These are phyloP conservation scores for Fusarium veterinarium DNA, from an alignment of 2,329 filamentous ascomycete species.

Conservation along the genomic window DNA sequence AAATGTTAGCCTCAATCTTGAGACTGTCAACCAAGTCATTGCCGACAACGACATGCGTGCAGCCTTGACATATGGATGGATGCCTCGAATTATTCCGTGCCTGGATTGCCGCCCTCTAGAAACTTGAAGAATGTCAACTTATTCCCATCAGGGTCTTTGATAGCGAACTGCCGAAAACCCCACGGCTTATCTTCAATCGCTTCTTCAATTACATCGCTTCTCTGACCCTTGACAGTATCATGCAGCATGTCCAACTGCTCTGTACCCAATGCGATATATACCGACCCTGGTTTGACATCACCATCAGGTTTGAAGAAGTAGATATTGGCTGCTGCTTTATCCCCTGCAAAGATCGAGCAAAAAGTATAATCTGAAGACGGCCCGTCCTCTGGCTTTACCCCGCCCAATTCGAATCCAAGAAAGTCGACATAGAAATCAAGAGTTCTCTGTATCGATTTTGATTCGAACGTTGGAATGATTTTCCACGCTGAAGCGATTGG, in stretches of 20 bases:
- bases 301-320: conserved; percentile 31
- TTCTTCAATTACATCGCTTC: conserved; percentile 15
- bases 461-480: conserved; percentile 32
- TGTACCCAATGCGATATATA: conserved; percentile 25
- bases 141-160: conserved; percentile 28
- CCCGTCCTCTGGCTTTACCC: conserved; percentile 20
- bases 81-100: background rate
- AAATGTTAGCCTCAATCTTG: background rate
- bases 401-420: conserved; percentile 21
- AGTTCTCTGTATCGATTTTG: conserved; percentile 22
- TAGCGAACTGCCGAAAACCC: conserved; percentile 32
- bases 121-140: conserved; percentile 34
- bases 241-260: conserved; percentile 24
- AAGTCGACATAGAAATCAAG: conserved; percentile 19
- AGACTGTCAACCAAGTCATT: background rate
- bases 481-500: conserved; percentile 31
- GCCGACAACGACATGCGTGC: background rate
- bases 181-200: conserved; percentile 26
- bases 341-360: conserved; percentile 23
- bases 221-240: conserved; percentile 10
- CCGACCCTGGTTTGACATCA: conserved; percentile 12
- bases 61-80: background rate
- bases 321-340: conserved; percentile 32
- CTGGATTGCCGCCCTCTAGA: conserved; percentile 27
- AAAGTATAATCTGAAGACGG: conserved; percentile 21